Evolutionary conservation across 225 moss, liverwort and hornwort species (phyloP), one percentile per base, ranked within the genome.

Genomic region (Rhytidiadelphus loreus): DNA sequence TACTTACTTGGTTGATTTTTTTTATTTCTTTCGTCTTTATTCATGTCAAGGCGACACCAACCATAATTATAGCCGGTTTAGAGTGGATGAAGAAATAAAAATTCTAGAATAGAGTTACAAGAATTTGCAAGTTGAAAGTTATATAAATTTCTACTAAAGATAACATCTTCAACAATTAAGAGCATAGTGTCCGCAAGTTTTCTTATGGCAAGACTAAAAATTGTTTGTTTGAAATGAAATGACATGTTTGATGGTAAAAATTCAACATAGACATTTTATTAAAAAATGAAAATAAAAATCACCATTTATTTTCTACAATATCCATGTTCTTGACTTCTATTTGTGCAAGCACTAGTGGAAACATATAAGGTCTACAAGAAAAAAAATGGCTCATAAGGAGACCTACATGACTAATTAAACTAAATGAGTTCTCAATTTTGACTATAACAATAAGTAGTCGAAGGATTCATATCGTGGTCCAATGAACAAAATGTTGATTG

Each of bases 371-470:
- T 32, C 16, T 16, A 32, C 2, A 9, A 33, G 17, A 32, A 8
- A 4, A 16, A 16, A 12, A 64, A 64, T 22, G 1, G 21, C 22
- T 68, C 2, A 22, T 2, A n/a, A n/a, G 7, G n/a, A 22, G 68
- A 22, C 21, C 11, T 66, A 12, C 1, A 0, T 68, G n/a, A 68
- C 4, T 6, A 0, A 22, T 68, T 21, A 68, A 22, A n/a, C n/a
- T 22, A 68, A 21, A 22, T 0, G 0, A n/a, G 12, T 12, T n/a
- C 0, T 21, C 2, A 0, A 4, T 66, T 16, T n/a, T n/a, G 12
- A 68, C 4, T 68, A 22, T 39, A 39, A 69, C 2, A 69, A 13
- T 7, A 39, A 24, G 8, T 69, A 39, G 13, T 13, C 23, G 4
- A 13, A 69, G 24, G 20, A 20, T 66, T 69, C 8, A 39, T 5